These are phyloP conservation scores for Cystobasidium ongulense DNA, from an alignment of 768 basidiomycete genomes.

Conservation along the genomic window DNA sequence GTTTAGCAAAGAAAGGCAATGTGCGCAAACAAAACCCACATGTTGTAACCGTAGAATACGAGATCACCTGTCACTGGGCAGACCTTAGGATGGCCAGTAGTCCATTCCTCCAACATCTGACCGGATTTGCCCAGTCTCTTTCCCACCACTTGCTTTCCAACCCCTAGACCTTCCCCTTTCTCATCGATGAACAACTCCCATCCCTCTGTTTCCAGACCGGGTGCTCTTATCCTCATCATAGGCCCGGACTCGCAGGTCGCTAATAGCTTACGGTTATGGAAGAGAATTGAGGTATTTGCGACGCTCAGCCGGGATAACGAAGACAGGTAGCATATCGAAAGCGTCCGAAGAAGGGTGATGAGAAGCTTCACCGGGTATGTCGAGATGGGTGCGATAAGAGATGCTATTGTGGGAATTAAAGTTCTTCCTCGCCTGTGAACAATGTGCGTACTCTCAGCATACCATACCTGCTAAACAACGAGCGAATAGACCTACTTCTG, in stretches of 20 bases:
- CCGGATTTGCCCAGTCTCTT: constrained; percentile 28
- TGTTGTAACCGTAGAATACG: constrained; percentile 35
- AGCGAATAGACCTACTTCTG: constrained; percentile 41
- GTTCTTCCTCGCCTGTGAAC: constrained; percentile 37
- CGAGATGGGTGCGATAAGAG: constrained; percentile 46
- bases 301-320: constrained; percentile 33
- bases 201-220: constrained; percentile 46
- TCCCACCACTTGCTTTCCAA: constrained; percentile 34
- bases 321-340: constrained; percentile 43
- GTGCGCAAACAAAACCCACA: not conserved
- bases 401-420: constrained; percentile 43
- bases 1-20: not conserved
- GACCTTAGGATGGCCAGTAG: constrained; percentile 38
- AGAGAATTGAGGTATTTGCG: constrained; percentile 47
- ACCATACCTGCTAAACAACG: constrained; percentile 1
- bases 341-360: constrained; percentile 43
- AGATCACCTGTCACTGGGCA: constrained; percentile 42
- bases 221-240: constrained; percentile 45
- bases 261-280: constrained; percentile 44
- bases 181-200: constrained; percentile 41
- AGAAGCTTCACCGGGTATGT: constrained; percentile 43
- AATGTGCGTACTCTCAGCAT: constrained; percentile 20
- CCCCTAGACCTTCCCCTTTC: constrained; percentile 30
- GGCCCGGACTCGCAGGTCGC: constrained; percentile 48
- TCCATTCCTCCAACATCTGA: constrained; percentile 38